Base-by-base conservation (phyloP, 345 rosid species). In the Cardamine resedifolia region DNA sequence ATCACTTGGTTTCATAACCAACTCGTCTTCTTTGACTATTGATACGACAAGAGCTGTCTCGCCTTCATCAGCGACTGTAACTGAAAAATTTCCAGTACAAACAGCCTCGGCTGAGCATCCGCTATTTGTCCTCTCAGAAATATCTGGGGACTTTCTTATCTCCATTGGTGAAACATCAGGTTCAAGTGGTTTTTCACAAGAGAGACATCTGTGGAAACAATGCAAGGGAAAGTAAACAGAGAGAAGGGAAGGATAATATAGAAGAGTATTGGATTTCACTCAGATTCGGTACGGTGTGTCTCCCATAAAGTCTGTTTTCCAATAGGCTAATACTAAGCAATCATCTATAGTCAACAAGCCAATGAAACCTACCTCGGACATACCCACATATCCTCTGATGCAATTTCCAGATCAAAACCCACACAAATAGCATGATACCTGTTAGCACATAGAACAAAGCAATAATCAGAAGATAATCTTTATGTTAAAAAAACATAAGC, bases 341-440 rank as follows among this genome's bases (percentile, higher is more conserved):
- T 70, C 61, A 72, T 73, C 53, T 58, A 3, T 70, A 62, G 64
- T 70, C 58, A 58, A 73, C 31, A 70, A 20, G 31, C 16, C 55
- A 78, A 78, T 19, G 51, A 31, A 81, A 56, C 78, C 69, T 83
- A 91, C 99, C 99, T 90, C 28, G 97, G 99, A 79, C 99, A 95
- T 76, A 86, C 74, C 99, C 99, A 95, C 50, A 96, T 81, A 80
- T 85, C 90, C 75, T 95, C 99, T 68, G 85, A 81, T 66, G 93
- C 81, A 55, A 80, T 79, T 79, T 91, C 96, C 28, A 91, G 74
- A 85, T 95, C 94, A 85, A 95, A 95, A 27, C 94, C 98, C 67
- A 95, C 99, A 72, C 99, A 95, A 73, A 85, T 73, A 59, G 98
- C 99, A 87, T 95, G 99, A 82, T 90, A 95, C 99, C 99, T 95